phyloP scores from a whole-genome alignment of 106 monocot genomes.

The Alisma plantagoaquatica region DNA sequence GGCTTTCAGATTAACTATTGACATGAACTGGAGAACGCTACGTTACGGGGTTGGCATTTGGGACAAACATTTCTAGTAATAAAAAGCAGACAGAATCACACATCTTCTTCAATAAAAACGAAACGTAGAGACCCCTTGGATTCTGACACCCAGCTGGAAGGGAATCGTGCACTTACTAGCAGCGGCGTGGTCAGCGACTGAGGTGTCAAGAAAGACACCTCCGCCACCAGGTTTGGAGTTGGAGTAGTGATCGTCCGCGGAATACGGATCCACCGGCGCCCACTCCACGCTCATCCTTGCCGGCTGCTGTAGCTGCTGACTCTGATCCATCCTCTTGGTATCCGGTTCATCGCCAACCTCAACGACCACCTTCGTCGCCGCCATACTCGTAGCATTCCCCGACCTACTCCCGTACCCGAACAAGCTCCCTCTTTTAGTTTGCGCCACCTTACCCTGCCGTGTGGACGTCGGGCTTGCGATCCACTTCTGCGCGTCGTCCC shows the following conservation, averaged over 20 bases:
- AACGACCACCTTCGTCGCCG: slow-evolving; percentile 33
- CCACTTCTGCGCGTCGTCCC: slow-evolving; percentile 96
- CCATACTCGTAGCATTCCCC: too few relatives aligned
- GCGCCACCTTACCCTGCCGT: slow-evolving; percentile 17
- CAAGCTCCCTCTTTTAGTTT: slow-evolving; percentile 27
- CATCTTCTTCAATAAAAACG: too few relatives aligned
- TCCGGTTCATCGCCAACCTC: slow-evolving; percentile 54
- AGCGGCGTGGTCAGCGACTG: too few relatives aligned
- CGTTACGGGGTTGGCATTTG: too few relatives aligned
- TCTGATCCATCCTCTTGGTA: slow-evolving; percentile 56
- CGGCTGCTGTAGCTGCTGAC: slow-evolving; percentile 35
- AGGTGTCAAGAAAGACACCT: too few relatives aligned
- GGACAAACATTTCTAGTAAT: too few relatives aligned
- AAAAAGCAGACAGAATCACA: too few relatives aligned
- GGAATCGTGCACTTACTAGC: too few relatives aligned
- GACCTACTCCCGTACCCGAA: slow-evolving; percentile 19
- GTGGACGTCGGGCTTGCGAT: slow-evolving; percentile 72
- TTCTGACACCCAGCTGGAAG: too few relatives aligned
- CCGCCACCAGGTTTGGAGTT: slow-evolving; percentile 16
- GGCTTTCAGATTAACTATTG: too few relatives aligned
- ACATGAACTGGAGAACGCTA: too few relatives aligned
- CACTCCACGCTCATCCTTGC: slow-evolving; percentile 22
- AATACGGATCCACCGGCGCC: slow-evolving; percentile 26
- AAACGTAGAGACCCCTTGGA: too few relatives aligned
- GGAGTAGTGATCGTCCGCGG: slow-evolving; percentile 20